Evolutionary conservation across 768 basidiomycete species (phyloP), one percentile per base, ranked within the genome.

Genomic region (Auricularia cornea): DNA sequence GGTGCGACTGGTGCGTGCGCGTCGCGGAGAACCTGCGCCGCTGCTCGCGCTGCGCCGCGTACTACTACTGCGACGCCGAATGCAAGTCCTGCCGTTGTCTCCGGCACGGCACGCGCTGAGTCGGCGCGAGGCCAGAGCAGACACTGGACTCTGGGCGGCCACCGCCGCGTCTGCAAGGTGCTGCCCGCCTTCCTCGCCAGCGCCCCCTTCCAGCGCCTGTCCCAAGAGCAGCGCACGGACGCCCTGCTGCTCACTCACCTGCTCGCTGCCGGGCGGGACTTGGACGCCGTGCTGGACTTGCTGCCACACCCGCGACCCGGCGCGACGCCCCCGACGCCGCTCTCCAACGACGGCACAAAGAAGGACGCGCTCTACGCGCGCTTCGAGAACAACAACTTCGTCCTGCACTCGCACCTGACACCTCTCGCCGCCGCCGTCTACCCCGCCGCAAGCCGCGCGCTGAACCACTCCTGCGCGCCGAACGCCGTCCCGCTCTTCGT

Each of bases 341-440:
- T 23, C 11, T 20, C 29, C 16, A 16, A 38, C 23, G 12, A 44
- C 29, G 3, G 3, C 4, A 51, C 5, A 10, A 18, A 77, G 1
- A 62, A 73, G 32, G 60, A 69, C 3, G 72, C 72, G 0, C 61
- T 89, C 1, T 85, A 83, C 69, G 68, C 77, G 4, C 83, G 88
- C 54, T 92, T 89, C 66, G 83, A 83, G 48, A 92, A 90, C 76
- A 93, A 92, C 72, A 91, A 93, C 68, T 92, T 91, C 71, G 79
- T 84, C 11, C 75, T 92, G 28, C 87, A 90, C 68, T 87, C 86
- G 2, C 88, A 90, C 76, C 75, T 92, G 44, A 82, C 75, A 18
- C 81, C 86, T 1, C 76, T 87, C 68, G 91, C 83, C 0, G 86
- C 91, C 74, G 91, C 89, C 0, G 77, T 90, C 40, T 92, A 89